A percentile compares a stretch with the other conserved stretches of the same genome.
phyloP scores from a whole-genome alignment of 805 yeast genomes.

The Kluyveromyces siamensis region DNA sequence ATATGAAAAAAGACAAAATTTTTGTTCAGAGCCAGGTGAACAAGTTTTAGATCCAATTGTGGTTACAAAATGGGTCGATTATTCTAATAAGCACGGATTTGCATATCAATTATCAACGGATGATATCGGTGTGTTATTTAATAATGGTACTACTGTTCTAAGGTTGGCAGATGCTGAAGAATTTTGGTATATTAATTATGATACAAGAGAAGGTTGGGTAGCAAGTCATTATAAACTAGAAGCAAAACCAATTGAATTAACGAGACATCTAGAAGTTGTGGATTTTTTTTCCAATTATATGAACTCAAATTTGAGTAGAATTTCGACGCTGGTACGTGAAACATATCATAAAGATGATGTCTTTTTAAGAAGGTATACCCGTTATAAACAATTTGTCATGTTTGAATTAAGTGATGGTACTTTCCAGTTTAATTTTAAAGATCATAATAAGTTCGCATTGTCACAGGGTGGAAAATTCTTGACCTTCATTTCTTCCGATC shows the following conservation, averaged over 20 bases:
- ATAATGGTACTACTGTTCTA: slow-evolving; percentile 74
- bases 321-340: slow-evolving; percentile 45
- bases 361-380: slow-evolving; percentile 72
- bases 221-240: slow-evolving; percentile 38
- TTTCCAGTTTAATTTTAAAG: slow-evolving; percentile 90
- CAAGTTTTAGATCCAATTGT: slow-evolving; percentile 48
- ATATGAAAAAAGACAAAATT: slow-evolving; percentile 36
- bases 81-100: slow-evolving; percentile 90
- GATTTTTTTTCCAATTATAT: slow-evolving; percentile 85
- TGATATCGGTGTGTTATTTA: slow-evolving; percentile 83
- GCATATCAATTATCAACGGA: slow-evolving; percentile 88
- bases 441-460: slow-evolving; percentile 82
- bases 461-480: slow-evolving; percentile 68
- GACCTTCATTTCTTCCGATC: slow-evolving; percentile 73
- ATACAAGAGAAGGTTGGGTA: slow-evolving; percentile 43
- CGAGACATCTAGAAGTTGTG: slow-evolving; percentile 74
- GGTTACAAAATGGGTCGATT: slow-evolving; percentile 96
- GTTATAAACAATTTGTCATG: slow-evolving; percentile 76
- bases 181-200: slow-evolving; percentile 53
- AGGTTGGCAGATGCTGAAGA: slow-evolving; percentile 56
- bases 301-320: slow-evolving; percentile 82
- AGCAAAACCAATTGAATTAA: slow-evolving; percentile 38
- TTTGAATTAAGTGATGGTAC: slow-evolving; percentile 89
- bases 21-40: slow-evolving; percentile 24
- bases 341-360: slow-evolving; percentile 53